Evolutionary conservation across 257 asterid species (phyloP), one percentile per base, ranked within the genome.

Genomic region (Solanum tarapatanum): DNA sequence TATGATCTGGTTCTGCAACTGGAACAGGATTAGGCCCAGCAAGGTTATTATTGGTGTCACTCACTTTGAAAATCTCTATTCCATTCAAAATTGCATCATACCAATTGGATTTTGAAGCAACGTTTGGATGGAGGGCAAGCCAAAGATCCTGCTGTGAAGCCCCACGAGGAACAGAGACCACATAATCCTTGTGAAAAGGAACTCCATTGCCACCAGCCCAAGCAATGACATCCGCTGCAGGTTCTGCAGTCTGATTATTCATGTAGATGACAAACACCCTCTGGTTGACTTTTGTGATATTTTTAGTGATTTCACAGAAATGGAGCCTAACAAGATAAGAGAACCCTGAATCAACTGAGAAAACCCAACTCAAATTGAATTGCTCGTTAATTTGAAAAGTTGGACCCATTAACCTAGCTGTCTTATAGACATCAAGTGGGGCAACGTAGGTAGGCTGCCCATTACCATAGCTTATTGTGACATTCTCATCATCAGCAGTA

Each of bases 21-120:
- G 66, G 66, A 58, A 58, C 66, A 19, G 66, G 66, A 58, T 58
- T 58, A 58, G 66, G 66, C 66, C 66, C 66, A 58, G 66, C 66
- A 58, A 58, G 66, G 66, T 58, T 58, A 19, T 58, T 58, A 58
- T 58, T 58, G 66, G 24, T 58, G 66, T 58, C 66, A 58, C 24
- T 58, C 66, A 58, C 66, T 58, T 58, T 58, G 66, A 58, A 58
- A 3, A 58, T 94, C 86, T 96, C 99, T 41, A 95, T 51, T 60
- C 99, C 99, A 58, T 96, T 95, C 92, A 96, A 93, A 90, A 94
- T 92, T 41, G 98, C 97, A 90, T 96, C 97, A 77, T 92, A 93
- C 87, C 35, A 87, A 37, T 91, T 89, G 48, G 98, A 82, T 82
- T 39, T 88, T 23, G 43, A 0, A 13, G 23, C 86, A 58, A 41